Conservation (phyloP, 2,329 filamentous ascomycete species). For the Pseudogymnoascus sp. region DNA sequence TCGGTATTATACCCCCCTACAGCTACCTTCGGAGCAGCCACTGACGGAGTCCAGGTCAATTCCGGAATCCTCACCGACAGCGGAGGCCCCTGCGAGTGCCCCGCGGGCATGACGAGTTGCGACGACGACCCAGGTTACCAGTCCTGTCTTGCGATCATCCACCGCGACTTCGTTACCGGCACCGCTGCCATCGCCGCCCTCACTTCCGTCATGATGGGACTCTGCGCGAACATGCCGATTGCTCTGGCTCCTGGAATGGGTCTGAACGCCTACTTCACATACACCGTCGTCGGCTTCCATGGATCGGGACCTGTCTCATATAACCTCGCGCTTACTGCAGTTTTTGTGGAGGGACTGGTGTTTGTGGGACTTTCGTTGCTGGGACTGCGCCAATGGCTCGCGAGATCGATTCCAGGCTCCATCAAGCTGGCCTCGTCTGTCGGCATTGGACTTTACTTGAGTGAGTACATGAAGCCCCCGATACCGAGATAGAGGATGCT, state of each 20-base stretch:
- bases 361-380: slow-evolving; percentile 73
- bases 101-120: slow-evolving; percentile 47
- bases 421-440: slow-evolving; percentile 84
- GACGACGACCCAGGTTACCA: slow-evolving; percentile 48
- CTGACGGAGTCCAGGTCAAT: slow-evolving; percentile 42
- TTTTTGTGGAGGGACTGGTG: slow-evolving; percentile 81
- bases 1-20: slow-evolving; percentile 32
- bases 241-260: slow-evolving; percentile 70
- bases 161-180: slow-evolving; percentile 68
- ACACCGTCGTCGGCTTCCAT: slow-evolving; percentile 65
- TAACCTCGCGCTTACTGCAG: slow-evolving; percentile 68
- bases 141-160: slow-evolving; percentile 48
- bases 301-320: slow-evolving; percentile 68
- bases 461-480: slow-evolving; percentile 24
- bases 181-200: slow-evolving; percentile 77
- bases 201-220: slow-evolving; percentile 73
- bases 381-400: slow-evolving; percentile 81
- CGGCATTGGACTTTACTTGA: slow-evolving; percentile 74
- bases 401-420: slow-evolving; percentile 69
- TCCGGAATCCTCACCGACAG: slow-evolving; percentile 47
- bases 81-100: slow-evolving; percentile 71
- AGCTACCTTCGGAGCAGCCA: slow-evolving; percentile 31
- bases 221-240: slow-evolving; percentile 69
- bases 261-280: slow-evolving; percentile 81
- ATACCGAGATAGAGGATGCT: not conserved